Evolutionary conservation across 352 stramenopile species (phyloP), one percentile per base, ranked within the genome.

Genomic region (Pythium sukuiense): DNA sequence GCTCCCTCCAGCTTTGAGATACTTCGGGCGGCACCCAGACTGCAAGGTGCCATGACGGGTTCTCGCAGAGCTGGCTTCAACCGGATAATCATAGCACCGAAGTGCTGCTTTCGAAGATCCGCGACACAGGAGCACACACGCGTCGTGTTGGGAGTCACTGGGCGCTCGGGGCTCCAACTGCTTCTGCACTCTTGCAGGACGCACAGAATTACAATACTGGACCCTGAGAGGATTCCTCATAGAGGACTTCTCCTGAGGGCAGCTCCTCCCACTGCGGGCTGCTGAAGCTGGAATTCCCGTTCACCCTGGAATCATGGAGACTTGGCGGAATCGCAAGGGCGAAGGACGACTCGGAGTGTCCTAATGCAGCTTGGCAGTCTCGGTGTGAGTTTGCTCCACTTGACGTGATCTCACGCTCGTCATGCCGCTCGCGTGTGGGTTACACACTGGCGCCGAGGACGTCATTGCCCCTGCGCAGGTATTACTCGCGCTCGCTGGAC

Each of bases 291-390:
- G 32, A 35, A 5, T 9, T 35, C 5, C 32, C 5, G 5, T 35
- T 35, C 32, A 5, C 32, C 32, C 32, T 35, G 32, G 32, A 35
- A 35, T 35, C 37, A 45, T 45, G 37, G 41, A 26, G n/a, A 49
- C 14, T n/a, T 5, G 14, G 2, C n/a, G 41, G 41, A 20, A 49
- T 49, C 12, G 41, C 41, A 24, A 49, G 7, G 45, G 45, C 20
- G 45, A 20, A 52, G 30, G n/a, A 7, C n/a, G 43, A 26, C n/a
- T 6, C n/a, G 14, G 6, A 27, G 43, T 52, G 45, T 52, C 45
- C n/a, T 52, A 52, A 52, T 52, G 45, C n/a, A 24, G 45, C 45
- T 52, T 52, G 45, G 45, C 45, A 14, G 45, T 52, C 45, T 52
- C 45, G 45, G 45, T 52, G 45, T 16, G 45, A 11, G 45, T 6